Percentiles rank a stretch among this genome's conserved stretches.
Evolutionary conservation across 331 rosid species (phyloP).

Genomic region (Prunus yedoensis): DNA sequence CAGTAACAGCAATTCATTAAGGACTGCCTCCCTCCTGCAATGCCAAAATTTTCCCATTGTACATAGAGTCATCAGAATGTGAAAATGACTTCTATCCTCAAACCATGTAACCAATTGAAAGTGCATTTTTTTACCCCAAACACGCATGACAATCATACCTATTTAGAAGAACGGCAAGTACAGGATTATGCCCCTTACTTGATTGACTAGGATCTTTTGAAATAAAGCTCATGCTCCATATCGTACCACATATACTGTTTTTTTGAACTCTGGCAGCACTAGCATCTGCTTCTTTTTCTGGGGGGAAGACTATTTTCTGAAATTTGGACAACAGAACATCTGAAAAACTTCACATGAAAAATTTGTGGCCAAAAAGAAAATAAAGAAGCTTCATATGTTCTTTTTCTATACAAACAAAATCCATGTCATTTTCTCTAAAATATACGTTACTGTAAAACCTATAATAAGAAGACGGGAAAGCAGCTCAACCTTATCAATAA

Average conservation of each 20-base stretch:
- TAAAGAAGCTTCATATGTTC: background rate
- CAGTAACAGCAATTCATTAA: constrained; percentile 70
- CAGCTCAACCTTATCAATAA: constrained; percentile 70
- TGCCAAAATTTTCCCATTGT: constrained; percentile 21
- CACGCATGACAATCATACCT: constrained; percentile 45
- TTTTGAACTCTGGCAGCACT: constrained; percentile 43
- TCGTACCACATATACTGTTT: constrained; percentile 59
- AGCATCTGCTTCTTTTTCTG: constrained; percentile 57
- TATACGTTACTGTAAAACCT: background rate
- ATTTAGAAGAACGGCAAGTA: constrained; percentile 79
- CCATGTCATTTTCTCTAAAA: constrained; percentile 11
- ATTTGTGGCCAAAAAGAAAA: background rate
- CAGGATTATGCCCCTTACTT: constrained; percentile 66
- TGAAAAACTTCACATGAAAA: constrained; percentile 25
- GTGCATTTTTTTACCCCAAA: background rate
- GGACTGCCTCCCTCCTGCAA: constrained; percentile 60
- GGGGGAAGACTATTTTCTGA: constrained; percentile 72
- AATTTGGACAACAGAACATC: constrained; percentile 31
- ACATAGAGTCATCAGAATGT: constrained; percentile 18
- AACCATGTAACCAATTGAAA: constrained; percentile 16
- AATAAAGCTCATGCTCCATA: constrained; percentile 96
- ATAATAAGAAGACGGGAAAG: background rate
- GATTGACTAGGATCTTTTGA: constrained; percentile 55
- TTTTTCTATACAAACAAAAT: background rate
- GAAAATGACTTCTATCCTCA: constrained; percentile 23